Evolutionary conservation across 202 grass and related monocot genomes (phyloP).

Genomic region (Schoenoplectus triqueter): DNA sequence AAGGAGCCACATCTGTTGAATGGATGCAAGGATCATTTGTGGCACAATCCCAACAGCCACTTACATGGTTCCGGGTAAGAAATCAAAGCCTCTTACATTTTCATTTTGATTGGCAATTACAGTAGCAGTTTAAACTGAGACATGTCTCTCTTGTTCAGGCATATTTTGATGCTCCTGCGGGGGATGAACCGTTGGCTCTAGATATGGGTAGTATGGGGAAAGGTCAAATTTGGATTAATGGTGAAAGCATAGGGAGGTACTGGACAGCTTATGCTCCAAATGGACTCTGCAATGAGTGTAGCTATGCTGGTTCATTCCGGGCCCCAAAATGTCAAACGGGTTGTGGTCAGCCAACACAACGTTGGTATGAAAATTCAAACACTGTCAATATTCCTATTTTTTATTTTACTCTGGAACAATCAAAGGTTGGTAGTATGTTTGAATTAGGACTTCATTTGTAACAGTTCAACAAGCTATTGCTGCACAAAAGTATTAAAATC

Average conservation of each 20-base stretch:
- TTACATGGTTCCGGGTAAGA: constrained; percentile 93
- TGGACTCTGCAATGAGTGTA: constrained; percentile 68
- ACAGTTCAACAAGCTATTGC: background rate
- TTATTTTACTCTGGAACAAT: background rate
- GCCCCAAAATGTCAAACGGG: constrained; percentile 77
- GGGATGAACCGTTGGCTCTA: constrained; percentile 84
- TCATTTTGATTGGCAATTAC: constrained; percentile 15
- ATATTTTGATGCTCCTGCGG: constrained; percentile 81
- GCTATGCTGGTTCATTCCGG: constrained; percentile 68
- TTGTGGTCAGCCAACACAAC: constrained; percentile 82
- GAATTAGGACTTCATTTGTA: background rate
- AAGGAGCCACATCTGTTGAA: constrained; percentile 81
- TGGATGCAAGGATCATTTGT: constrained; percentile 86
- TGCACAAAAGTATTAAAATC: background rate
- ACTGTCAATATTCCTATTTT: background rate
- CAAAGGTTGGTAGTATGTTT: background rate
- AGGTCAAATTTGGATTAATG: constrained; percentile 96
- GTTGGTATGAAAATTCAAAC: constrained; percentile 63
- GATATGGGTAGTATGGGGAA: constrained; percentile 99
- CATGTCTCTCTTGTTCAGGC: constrained; percentile 44
- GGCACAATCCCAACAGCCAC: constrained; percentile 71
- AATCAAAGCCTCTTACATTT: background rate
- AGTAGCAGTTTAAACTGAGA: background rate
- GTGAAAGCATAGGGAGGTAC: constrained; percentile 92
- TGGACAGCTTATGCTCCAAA: constrained; percentile 64